A percentile compares a stretch with the other conserved stretches of the same genome.
These are phyloP conservation scores for Erodium moschatum DNA, from an alignment of 441 rosid genomes.

Conservation along the genomic window DNA sequence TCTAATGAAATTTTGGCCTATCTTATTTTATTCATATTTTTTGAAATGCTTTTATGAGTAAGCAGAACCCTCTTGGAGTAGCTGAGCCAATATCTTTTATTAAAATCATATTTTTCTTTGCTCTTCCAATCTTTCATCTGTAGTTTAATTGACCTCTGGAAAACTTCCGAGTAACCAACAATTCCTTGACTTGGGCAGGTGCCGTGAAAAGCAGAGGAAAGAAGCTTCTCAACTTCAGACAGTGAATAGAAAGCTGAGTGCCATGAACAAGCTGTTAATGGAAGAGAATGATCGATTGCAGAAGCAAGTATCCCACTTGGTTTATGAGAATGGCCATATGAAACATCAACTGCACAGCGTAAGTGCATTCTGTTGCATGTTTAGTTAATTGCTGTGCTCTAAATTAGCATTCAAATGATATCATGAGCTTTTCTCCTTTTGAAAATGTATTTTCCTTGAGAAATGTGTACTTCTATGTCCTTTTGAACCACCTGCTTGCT, in stretches of 20 bases:
- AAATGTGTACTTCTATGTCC: too few relatives aligned
- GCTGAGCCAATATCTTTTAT: too few relatives aligned
- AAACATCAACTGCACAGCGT: constrained; percentile 73
- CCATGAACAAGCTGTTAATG: constrained; percentile 95
- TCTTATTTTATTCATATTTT: too few relatives aligned
- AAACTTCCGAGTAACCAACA: too few relatives aligned
- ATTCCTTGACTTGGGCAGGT: constrained; percentile 40
- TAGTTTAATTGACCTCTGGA: too few relatives aligned
- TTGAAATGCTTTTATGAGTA: too few relatives aligned
- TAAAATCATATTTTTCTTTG: too few relatives aligned
- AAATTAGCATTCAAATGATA: background rate
- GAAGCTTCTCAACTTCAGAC: constrained; percentile 88
- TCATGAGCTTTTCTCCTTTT: background rate
- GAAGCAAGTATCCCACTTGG: constrained; percentile 96
- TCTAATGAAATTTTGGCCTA: too few relatives aligned
- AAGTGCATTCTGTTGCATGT: constrained; percentile 16
- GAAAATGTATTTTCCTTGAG: background rate
- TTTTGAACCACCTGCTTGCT: background rate
- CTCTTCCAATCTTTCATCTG: background rate
- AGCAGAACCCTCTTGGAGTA: too few relatives aligned
- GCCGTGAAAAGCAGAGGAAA: constrained; percentile 96
- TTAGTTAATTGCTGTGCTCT: background rate
- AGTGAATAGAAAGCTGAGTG: constrained; percentile 75
- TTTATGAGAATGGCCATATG: constrained; percentile 86
- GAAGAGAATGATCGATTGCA: constrained; percentile 77